These are phyloP conservation scores for Brassica balearica DNA, from an alignment of 441 rosid genomes.

Conservation along the genomic window DNA sequence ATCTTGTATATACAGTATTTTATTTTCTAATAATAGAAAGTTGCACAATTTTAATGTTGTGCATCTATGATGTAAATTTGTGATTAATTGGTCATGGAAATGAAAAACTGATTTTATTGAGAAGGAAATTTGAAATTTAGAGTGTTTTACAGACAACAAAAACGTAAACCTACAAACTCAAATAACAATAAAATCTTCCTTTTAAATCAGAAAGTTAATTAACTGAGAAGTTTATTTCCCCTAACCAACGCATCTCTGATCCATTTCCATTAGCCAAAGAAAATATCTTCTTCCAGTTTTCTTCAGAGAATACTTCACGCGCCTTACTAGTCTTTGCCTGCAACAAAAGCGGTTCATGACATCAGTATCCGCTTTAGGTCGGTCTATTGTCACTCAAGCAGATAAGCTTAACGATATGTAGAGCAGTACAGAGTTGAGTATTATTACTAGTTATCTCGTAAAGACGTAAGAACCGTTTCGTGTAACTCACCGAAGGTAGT, in stretches of 20 bases:
- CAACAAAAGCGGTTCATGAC: constrained; percentile 12
- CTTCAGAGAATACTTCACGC: constrained; percentile 66
- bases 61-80: neutral
- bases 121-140: too few species aligned
- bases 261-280: constrained; percentile 90
- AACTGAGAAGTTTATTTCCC: neutral
- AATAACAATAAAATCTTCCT: constrained; percentile 27
- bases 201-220: constrained; percentile 7
- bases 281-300: constrained; percentile 80
- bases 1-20: neutral
- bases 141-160: too few species aligned
- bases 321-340: constrained; percentile 86
- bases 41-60: neutral
- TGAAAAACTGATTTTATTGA: too few species aligned
- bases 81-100: too few species aligned
- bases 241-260: constrained; percentile 81
- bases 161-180: constrained; percentile 14
- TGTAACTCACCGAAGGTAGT: constrained; percentile 78
- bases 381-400: neutral
- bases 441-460: neutral
- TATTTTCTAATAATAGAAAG: neutral
- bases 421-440: neutral
- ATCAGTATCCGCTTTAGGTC: constrained; percentile 3
- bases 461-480: neutral
- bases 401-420: constrained; percentile 15